These are phyloP conservation scores for Colletotrichum sidae DNA, from an alignment of 2,329 filamentous ascomycete genomes.

Conservation along the genomic window DNA sequence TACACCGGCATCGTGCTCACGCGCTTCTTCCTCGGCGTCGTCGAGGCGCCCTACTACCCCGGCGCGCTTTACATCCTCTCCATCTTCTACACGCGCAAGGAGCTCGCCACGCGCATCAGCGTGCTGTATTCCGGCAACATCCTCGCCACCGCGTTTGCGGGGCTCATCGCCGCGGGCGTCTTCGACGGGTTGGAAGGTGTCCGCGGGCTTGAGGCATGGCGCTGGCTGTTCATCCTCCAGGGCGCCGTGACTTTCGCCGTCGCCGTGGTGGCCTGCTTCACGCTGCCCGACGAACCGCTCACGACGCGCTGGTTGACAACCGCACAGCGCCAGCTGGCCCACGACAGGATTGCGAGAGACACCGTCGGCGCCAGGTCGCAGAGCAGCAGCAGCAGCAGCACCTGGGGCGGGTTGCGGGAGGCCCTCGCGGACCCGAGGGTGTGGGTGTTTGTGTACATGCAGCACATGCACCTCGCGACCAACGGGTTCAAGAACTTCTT, in stretches of 20 bases:
- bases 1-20: conserved; percentile 53
- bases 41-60: conserved; percentile 53
- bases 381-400: conserved; percentile 41
- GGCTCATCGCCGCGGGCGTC: conserved; percentile 56
- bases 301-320: conserved; percentile 50
- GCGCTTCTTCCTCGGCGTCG: conserved; percentile 53
- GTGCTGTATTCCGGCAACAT: conserved; percentile 57
- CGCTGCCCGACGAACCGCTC: conserved; percentile 51
- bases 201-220: conserved; percentile 44
- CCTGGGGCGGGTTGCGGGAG: conserved; percentile 53
- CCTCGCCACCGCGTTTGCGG: conserved; percentile 52
- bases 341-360: conserved; percentile 50
- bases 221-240: conserved; percentile 49
- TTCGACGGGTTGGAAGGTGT: conserved; percentile 48
- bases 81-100: conserved; percentile 66
- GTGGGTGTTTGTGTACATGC: conserved; percentile 60
- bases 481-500: conserved; percentile 58
- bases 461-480: conserved; percentile 59
- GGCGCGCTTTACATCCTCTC: conserved; percentile 56
- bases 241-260: conserved; percentile 44
- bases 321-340: conserved; percentile 54
- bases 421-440: conserved; percentile 56
- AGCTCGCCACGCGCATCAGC: conserved; percentile 54
- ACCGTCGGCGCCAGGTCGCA: conserved; percentile 43
- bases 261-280: conserved; percentile 46